A percentile compares a stretch with the other conserved stretches of the same genome.
phyloP scores from a whole-genome alignment of 495 filamentous ascomycete species.

The Pyrenopolyporus hunteri region DNA sequence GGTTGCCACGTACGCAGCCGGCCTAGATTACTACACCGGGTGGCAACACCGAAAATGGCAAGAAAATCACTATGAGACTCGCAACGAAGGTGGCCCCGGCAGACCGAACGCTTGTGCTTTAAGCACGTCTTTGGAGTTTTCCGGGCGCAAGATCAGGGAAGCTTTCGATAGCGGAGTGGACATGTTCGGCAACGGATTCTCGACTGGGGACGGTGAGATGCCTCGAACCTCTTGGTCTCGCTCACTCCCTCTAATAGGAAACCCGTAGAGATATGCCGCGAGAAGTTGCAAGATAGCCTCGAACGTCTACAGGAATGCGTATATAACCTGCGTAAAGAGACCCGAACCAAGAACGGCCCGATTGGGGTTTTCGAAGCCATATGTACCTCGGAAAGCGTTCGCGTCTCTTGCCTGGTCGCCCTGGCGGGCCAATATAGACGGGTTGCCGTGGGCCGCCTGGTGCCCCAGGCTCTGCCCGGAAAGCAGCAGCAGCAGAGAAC shows the following conservation, averaged over 20 bases:
- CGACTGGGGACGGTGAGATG: slow-evolving; percentile 46
- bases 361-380: slow-evolving; percentile 44
- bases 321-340: slow-evolving; percentile 28
- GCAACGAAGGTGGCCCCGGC: slow-evolving; percentile 16
- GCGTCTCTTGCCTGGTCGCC: slow-evolving; percentile 39
- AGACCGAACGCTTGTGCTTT: slow-evolving; percentile 37
- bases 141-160: slow-evolving; percentile 42
- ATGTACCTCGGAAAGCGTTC: slow-evolving; percentile 42
- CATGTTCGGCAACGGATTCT: slow-evolving; percentile 46
- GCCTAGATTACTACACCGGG: slow-evolving; percentile 44
- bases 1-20: slow-evolving; percentile 40
- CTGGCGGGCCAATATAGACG: slow-evolving; percentile 47
- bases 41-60: slow-evolving; percentile 43
- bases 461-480: slow-evolving; percentile 42
- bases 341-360: slow-evolving; percentile 16
- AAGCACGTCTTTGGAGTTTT: slow-evolving; percentile 45
- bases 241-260: slow-evolving; percentile 8
- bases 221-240: not conserved
- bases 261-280: slow-evolving; percentile 39
- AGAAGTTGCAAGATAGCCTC: slow-evolving; percentile 35
- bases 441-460: slow-evolving; percentile 44
- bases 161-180: slow-evolving; percentile 44
- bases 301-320: slow-evolving; percentile 37
- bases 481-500: slow-evolving; percentile 26
- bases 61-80: slow-evolving; percentile 29